Percentiles rank a stretch among this genome's conserved stretches.
These are phyloP conservation scores for Ambrosiella xylebori DNA, from an alignment of 2,329 filamentous ascomycete genomes.

Conservation along the genomic window DNA sequence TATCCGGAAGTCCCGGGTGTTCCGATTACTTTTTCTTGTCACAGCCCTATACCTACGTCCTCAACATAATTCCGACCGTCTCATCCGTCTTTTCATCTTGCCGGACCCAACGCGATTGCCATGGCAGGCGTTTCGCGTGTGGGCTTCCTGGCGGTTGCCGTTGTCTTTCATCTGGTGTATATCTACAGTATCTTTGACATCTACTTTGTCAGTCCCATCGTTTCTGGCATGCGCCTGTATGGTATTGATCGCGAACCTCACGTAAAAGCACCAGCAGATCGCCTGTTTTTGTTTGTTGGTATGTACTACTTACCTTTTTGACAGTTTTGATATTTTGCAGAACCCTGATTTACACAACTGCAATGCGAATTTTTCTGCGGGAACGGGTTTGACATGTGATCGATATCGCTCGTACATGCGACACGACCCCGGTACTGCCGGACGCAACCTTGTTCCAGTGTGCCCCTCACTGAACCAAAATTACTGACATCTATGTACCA, in stretches of 20 bases:
- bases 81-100: neutral
- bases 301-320: slow-evolving; percentile 16
- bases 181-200: slow-evolving; percentile 95
- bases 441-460: neutral
- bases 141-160: slow-evolving; percentile 72
- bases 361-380: neutral
- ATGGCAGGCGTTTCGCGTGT: slow-evolving; percentile 34
- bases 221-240: slow-evolving; percentile 82
- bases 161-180: slow-evolving; percentile 87
- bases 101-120: neutral
- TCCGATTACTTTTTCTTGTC: too few species aligned
- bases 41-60: neutral
- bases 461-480: neutral
- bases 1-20: too few species aligned
- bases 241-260: slow-evolving; percentile 42
- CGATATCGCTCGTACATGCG: neutral
- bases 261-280: slow-evolving; percentile 62
- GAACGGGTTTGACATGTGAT: neutral
- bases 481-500: slow-evolving; percentile 1
- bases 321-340: neutral
- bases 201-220: slow-evolving; percentile 95
- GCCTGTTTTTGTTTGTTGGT: slow-evolving; percentile 89
- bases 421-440: neutral
- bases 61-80: neutral
- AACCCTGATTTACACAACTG: neutral